Evolutionary conservation across 192 early-diverging fungal species (phyloP).

Genomic region (Coemansia sp.): DNA sequence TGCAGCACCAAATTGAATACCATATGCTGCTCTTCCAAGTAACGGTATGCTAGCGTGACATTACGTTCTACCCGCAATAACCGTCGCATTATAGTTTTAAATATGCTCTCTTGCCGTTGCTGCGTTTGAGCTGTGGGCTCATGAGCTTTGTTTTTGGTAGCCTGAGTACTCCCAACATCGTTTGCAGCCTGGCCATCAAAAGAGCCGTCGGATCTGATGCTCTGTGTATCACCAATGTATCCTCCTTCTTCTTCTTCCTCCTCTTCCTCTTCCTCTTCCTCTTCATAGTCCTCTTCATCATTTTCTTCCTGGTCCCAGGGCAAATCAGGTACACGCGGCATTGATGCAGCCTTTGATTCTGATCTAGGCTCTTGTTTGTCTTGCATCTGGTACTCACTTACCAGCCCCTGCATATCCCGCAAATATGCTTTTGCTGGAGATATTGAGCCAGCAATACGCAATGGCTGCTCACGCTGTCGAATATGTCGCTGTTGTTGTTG

Average conservation of each 20-base stretch:
- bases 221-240: too few relatives aligned
- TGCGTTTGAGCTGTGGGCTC: conserved; percentile 11
- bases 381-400: conserved; percentile 29
- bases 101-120: conserved; percentile 75
- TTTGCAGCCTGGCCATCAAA: too few relatives aligned
- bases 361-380: conserved; percentile 16
- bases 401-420: conserved; percentile 41
- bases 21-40: conserved; percentile 75
- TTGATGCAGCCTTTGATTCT: conserved; percentile 9
- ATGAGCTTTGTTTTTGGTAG: not conserved
- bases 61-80: conserved; percentile 76
- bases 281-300: conserved; percentile 42
- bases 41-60: conserved; percentile 68
- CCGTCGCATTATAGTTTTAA: conserved; percentile 89
- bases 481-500: not conserved
- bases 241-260: conserved; percentile 6
- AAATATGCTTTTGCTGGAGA: conserved; percentile 43
- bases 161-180: too few relatives aligned
- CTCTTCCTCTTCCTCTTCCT: conserved; percentile 23
- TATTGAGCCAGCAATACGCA: conserved; percentile 30
- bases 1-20: conserved; percentile 64
- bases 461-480: conserved; percentile 1
- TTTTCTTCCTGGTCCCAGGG: conserved; percentile 35
- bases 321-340: conserved; percentile 42
- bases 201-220: too few relatives aligned